Base-by-base conservation (phyloP, 345 rosid genomes). In the Citrus reticulata region DNA sequence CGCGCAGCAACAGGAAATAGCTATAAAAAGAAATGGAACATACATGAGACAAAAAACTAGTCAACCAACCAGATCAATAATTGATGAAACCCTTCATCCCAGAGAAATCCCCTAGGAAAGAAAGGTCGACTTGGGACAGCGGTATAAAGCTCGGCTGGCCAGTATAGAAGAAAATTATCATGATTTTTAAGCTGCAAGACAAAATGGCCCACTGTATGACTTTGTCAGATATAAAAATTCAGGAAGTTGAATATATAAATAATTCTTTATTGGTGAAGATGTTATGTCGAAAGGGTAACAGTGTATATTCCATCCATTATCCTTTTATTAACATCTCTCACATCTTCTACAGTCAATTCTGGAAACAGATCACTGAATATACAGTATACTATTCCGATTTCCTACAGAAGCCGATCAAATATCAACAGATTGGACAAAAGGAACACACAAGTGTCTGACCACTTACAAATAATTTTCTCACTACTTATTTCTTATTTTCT, bases 81-180 rank as follows among this genome's bases (percentile, higher is more conserved):
- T 76, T 94, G 99, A 90, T 94, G 98, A 77, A 94, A 96, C 71
- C 98, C 99, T 96, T 96, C 99, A 84, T 96, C 98, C 98, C 98
- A 96, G n/a, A 92, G 80, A 81, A 96, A 96, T 61, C 98, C 98
- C 84, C 99, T 88, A 1, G 98, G 97, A 77, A 96, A 94, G 74
- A 88, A 81, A 2, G 98, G 94, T 68, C 99, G 86, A 85, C 98
- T 91, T 55, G 99, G 99, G 81, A 96, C 98, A 61, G 99, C 97
- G 7, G 98, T 90, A 85, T 91, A 91, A 72, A 96, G 90, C 85
- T 94, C 98, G 69, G 97, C 97, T 59, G 97, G 98, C 99, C 97
- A 96, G 77, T 94, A 96, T 75, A 84, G 82, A 83, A 94, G 81
- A 85, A 80, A 86, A 69, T 85, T 83, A 79, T 85, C 84, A 69